Conservation (phyloP, 1,284 basidiomycete species). For the Schizophyllum amplum region DNA sequence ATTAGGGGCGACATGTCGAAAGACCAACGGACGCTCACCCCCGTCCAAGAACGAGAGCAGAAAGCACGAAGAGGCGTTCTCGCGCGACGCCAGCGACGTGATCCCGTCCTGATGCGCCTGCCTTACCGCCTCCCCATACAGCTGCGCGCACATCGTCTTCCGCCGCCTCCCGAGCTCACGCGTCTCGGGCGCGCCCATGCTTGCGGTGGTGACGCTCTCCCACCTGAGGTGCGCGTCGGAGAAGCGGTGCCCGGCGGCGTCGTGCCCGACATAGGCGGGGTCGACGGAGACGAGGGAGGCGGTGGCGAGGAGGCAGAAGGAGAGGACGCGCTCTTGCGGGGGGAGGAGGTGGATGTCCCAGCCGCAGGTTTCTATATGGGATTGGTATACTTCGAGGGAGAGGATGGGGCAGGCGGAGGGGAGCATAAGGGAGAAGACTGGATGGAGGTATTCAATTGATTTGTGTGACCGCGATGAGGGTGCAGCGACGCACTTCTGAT, state of each 20-base stretch:
- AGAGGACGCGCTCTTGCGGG: conserved; percentile 5
- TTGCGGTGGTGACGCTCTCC: background rate
- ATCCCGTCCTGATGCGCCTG: background rate
- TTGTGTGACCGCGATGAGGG: too few species aligned
- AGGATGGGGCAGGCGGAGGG: background rate
- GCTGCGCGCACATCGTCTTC: background rate
- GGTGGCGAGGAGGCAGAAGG: conserved; percentile 6
- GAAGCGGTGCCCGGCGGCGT: background rate
- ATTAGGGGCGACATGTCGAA: background rate
- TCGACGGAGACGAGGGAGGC: conserved; percentile 5
- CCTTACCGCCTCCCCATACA: background rate
- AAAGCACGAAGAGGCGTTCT: background rate
- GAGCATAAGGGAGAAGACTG: too few species aligned
- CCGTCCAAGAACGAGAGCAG: background rate
- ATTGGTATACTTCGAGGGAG: too few species aligned
- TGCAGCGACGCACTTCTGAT: conserved; percentile 2
- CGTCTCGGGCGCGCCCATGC: background rate
- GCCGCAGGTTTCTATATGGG: background rate
- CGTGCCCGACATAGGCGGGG: background rate
- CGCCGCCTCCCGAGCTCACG: background rate
- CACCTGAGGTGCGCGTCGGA: background rate
- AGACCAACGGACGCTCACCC: background rate
- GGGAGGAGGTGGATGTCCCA: conserved; percentile 6
- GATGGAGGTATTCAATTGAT: too few species aligned
- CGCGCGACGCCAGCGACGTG: background rate